phyloP scores from a whole-genome alignment of 768 basidiomycete species.

The Mycena vulgaris region DNA sequence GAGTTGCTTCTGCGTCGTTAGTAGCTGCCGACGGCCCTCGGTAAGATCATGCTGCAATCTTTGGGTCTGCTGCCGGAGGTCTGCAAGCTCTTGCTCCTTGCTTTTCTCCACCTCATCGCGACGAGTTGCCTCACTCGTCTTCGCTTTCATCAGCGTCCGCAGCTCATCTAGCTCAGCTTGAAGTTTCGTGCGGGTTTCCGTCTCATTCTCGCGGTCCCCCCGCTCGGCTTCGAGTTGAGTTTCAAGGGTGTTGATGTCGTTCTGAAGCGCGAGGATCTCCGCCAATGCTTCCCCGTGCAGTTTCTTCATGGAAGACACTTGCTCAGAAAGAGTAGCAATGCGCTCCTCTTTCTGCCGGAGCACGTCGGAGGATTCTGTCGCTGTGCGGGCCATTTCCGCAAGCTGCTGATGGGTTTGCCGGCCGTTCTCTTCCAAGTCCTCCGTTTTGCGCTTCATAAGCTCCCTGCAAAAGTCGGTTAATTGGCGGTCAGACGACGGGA shows the following conservation, averaged over 20 bases:
- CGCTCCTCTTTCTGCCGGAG: slow-evolving; percentile 86
- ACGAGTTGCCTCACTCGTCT: slow-evolving; percentile 88
- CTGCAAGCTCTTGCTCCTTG: slow-evolving; percentile 86
- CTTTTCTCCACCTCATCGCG: slow-evolving; percentile 89
- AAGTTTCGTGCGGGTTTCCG: slow-evolving; percentile 69
- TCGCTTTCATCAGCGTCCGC: slow-evolving; percentile 86
- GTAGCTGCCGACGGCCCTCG: slow-evolving; percentile 71
- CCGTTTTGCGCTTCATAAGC: slow-evolving; percentile 69
- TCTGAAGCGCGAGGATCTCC: slow-evolving; percentile 79
- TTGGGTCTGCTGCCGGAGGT: slow-evolving; percentile 75
- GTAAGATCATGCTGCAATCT: slow-evolving; percentile 78
- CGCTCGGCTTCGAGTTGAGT: slow-evolving; percentile 75
- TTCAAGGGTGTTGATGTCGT: slow-evolving; percentile 75
- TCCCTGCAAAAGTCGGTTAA: slow-evolving; percentile 65
- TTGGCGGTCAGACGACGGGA: slow-evolving; percentile 3
- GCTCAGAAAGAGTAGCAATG: slow-evolving; percentile 66
- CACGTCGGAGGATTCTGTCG: slow-evolving; percentile 81
- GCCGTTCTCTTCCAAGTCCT: slow-evolving; percentile 76
- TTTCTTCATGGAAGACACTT: slow-evolving; percentile 67
- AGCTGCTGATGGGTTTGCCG: slow-evolving; percentile 85
- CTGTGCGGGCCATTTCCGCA: slow-evolving; percentile 81
- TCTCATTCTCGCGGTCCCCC: slow-evolving; percentile 63
- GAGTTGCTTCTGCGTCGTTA: slow-evolving; percentile 80
- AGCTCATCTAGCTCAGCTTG: slow-evolving; percentile 91
- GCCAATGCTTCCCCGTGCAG: slow-evolving; percentile 70